Percentiles rank a stretch among this genome's conserved stretches.
These are phyloP conservation scores for Penicillium paneum DNA, from an alignment of 2,329 filamentous ascomycete genomes.

Conservation along the genomic window DNA sequence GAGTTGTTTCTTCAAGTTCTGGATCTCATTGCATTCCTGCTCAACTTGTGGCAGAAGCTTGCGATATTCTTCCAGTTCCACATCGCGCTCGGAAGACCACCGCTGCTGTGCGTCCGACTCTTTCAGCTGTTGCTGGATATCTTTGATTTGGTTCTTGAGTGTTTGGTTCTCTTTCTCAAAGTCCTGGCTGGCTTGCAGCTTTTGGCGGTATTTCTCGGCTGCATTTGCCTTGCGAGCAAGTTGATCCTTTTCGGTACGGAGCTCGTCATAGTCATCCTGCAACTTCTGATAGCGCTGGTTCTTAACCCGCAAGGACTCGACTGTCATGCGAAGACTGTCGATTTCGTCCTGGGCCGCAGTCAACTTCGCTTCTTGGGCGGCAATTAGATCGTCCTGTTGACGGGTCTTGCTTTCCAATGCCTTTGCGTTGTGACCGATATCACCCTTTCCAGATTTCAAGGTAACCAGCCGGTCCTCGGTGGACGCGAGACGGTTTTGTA, in stretches of 20 bases:
- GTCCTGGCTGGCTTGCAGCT: conserved; percentile 48
- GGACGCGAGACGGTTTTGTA: conserved; percentile 45
- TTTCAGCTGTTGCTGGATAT: conserved; percentile 48
- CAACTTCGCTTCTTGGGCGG: conserved; percentile 64
- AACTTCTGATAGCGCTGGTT: conserved; percentile 46
- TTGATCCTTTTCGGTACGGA: conserved; percentile 48
- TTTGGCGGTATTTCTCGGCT: conserved; percentile 50
- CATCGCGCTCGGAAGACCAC: conserved; percentile 40
- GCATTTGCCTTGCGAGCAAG: conserved; percentile 48
- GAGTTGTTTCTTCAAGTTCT: conserved; percentile 48
- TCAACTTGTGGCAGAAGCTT: conserved; percentile 48
- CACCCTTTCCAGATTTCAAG: conserved; percentile 48
- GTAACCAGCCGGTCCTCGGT: conserved; percentile 52
- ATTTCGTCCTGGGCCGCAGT: conserved; percentile 51
- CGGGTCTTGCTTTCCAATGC: conserved; percentile 50
- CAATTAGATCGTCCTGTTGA: conserved; percentile 68
- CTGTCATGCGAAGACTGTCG: conserved; percentile 44
- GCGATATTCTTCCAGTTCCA: conserved; percentile 45
- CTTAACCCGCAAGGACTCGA: conserved; percentile 46
- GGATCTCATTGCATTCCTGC: conserved; percentile 48
- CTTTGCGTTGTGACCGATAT: conserved; percentile 47
- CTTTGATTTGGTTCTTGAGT: conserved; percentile 46
- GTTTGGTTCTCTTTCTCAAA: conserved; percentile 49
- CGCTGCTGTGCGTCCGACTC: conserved; percentile 44
- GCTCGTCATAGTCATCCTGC: conserved; percentile 50